These are phyloP conservation scores for Penicillium sp. DNA, from an alignment of 2,329 filamentous ascomycete species.

Conservation along the genomic window DNA sequence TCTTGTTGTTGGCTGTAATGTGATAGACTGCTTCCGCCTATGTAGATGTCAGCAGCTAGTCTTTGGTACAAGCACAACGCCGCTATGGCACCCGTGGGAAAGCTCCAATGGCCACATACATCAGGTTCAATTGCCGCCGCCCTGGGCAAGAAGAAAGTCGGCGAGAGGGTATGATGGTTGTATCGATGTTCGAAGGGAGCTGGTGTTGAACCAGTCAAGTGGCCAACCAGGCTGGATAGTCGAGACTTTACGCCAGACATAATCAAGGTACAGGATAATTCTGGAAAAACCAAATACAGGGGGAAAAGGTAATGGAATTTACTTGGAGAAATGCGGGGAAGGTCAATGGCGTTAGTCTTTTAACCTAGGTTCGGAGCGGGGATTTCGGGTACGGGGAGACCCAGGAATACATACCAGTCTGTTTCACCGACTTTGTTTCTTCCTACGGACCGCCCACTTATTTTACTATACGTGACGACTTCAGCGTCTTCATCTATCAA, in stretches of 20 bases:
- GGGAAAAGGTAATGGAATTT: background rate
- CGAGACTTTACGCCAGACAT: conserved; percentile 29
- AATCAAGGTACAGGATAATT: background rate
- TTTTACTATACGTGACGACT: too few species aligned
- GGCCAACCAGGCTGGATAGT: conserved; percentile 30
- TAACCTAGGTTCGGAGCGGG: conserved; percentile 20
- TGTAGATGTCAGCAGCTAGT: background rate
- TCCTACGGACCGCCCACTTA: too few species aligned
- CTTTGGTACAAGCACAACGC: background rate
- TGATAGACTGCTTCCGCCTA: conserved; percentile 80
- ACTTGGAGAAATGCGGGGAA: conserved; percentile 21
- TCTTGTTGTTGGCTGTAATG: conserved; percentile 71
- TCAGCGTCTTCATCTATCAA: too few species aligned
- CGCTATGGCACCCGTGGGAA: background rate
- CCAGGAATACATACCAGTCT: too few species aligned
- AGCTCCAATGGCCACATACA: conserved; percentile 37
- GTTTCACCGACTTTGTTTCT: too few species aligned
- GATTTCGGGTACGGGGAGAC: background rate
- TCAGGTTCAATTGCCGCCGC: conserved; percentile 85
- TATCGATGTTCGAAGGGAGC: conserved; percentile 32
- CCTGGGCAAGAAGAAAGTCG: conserved; percentile 81
- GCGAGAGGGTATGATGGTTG: conserved; percentile 65
- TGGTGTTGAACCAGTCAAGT: conserved; percentile 21
- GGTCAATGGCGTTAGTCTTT: background rate
- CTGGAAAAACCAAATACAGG: background rate